Percentiles rank a stretch among this genome's conserved stretches.
Conservation (phyloP, 1,139 yeast genomes). For the Nematodospora anomalae region DNA sequence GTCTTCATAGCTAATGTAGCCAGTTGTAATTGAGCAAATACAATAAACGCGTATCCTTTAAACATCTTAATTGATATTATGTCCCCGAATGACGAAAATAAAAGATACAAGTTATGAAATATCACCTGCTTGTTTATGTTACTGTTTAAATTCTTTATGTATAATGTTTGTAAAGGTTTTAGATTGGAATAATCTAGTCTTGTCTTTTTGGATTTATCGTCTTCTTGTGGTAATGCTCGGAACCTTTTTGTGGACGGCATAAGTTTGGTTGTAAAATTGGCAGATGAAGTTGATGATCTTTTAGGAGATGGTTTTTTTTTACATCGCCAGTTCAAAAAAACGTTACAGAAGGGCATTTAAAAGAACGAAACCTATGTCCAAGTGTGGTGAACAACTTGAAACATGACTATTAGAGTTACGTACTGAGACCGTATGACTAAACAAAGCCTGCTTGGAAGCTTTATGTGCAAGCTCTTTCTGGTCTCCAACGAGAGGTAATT, state of each 20-base stretch:
- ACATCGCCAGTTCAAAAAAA: no score
- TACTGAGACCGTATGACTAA: no score
- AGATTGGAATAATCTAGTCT: conserved; percentile 14
- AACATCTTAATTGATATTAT: conserved; percentile 55
- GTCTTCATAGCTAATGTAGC: conserved; percentile 56
- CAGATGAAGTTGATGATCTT: no score
- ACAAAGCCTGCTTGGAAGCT: no score
- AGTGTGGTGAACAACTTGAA: no score
- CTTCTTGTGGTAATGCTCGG: neutral
- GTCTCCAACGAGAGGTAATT: no score
- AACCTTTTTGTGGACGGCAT: conserved; percentile 5
- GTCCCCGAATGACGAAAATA: conserved; percentile 70
- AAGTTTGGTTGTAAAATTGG: no score
- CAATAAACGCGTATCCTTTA: conserved; percentile 78
- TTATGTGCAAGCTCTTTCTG: no score
- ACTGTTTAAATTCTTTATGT: conserved; percentile 66
- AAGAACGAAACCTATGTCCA: no score
- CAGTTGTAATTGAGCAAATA: conserved; percentile 47
- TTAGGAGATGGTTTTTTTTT: no score
- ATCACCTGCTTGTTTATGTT: conserved; percentile 49
- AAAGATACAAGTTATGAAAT: conserved; percentile 55
- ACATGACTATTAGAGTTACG: no score
- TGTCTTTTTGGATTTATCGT: conserved; percentile 8
- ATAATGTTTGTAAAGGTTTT: conserved; percentile 49
- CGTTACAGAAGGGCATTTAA: no score